Evolutionary conservation across 2,329 filamentous ascomycete genomes (phyloP), one percentile per base, ranked within the genome.

Genomic region (Akanthomyces muscarius): DNA sequence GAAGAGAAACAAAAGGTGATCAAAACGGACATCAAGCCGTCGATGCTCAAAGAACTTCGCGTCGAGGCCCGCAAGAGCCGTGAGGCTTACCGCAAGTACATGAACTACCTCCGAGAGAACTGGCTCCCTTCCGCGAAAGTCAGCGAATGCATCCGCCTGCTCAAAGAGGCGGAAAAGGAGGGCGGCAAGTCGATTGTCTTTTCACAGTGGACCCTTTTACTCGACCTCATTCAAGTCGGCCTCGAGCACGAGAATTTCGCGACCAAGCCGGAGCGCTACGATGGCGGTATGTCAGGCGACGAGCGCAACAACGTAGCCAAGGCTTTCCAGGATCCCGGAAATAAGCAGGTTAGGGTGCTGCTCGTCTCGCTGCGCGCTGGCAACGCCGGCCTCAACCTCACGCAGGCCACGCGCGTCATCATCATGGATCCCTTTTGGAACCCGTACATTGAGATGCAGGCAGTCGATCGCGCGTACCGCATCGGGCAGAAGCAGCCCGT

Each of bases 361-460:
- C 87, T 97, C 1, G 92, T 92, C 1, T 93, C 89, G 68, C 79
- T 97, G 50, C 85, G 86, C 14, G 92, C 95, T 3, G 94, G 91
- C 73, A 90, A 89, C 64, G 87, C 92, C 0, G 93, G 93, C 1
- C 83, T 97, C 52, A 97, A 97, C 71, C 82, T 97, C 25, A 91
- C 89, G 45, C 86, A 87, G 21, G 93, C 92, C 0, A 91, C 88
- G 1, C 89, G 92, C 66, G 91, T 97, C 68, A 91, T 97, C 73
- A 90, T 97, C 66, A 86, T 96, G 71, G 92, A 97, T 72, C 92
- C 92, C 0, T 96, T 96, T 77, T 97, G 92, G 91, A 97, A 97
- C 66, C 93, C 92, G 0, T 96, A 89, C 71, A 89, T 96, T 55
- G 93, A 97, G 76, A 91, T 92, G 75, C 93, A 97, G 76, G 93